Conservation (phyloP, 2,329 filamentous ascomycete species). For the Cladosporium sp. region DNA sequence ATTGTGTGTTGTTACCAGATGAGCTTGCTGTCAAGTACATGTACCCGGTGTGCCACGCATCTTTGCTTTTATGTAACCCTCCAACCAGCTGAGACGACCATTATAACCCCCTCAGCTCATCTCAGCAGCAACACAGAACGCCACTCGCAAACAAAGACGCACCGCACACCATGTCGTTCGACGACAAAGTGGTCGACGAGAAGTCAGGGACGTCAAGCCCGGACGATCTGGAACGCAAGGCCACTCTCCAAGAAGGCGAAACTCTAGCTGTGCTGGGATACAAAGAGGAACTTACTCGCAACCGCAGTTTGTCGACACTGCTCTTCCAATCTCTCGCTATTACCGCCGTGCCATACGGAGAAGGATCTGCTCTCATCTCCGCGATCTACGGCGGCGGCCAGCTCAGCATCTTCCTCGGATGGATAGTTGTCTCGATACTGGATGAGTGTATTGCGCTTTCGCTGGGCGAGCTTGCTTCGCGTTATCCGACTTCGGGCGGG, state of each 20-base stretch:
- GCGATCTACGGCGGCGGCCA: slow-evolving; percentile 65
- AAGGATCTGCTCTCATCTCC: slow-evolving; percentile 55
- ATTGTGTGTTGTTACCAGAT: background rate
- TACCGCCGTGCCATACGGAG: slow-evolving; percentile 60
- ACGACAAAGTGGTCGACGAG: background rate
- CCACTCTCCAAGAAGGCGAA: slow-evolving; percentile 31
- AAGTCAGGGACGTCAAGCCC: background rate
- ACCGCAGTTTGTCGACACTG: slow-evolving; percentile 60
- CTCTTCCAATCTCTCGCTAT: slow-evolving; percentile 64
- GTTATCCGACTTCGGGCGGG: slow-evolving; percentile 74
- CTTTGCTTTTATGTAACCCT: background rate
- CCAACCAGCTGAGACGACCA: background rate
- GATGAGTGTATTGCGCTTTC: slow-evolving; percentile 70
- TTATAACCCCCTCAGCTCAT: background rate
- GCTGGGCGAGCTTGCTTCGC: slow-evolving; percentile 70
- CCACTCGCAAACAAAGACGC: background rate
- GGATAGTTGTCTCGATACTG: slow-evolving; percentile 66
- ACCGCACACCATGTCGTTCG: background rate
- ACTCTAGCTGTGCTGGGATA: slow-evolving; percentile 55
- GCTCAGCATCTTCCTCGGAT: slow-evolving; percentile 70
- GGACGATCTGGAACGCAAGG: slow-evolving; percentile 14
- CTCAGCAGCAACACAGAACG: background rate
- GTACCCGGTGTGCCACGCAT: background rate
- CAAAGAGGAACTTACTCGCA: slow-evolving; percentile 57
- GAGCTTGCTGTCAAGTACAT: slow-evolving; percentile 3